Evolutionary conservation across 345 rosid species (phyloP).

Genomic region (Linum trigynum): DNA sequence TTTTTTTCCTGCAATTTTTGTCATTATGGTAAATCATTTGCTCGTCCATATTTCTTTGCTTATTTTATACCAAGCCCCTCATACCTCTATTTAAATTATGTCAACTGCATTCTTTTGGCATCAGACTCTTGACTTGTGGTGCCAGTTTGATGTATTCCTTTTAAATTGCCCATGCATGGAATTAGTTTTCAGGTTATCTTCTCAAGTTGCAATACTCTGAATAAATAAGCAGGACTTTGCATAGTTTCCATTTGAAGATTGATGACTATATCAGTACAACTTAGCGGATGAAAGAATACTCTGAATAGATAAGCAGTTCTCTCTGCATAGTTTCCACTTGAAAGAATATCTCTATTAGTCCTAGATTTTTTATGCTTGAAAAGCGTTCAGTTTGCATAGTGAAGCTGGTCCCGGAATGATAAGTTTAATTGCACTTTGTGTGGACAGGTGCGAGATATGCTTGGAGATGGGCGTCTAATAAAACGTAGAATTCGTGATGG

Average conservation of each 20-base stretch:
- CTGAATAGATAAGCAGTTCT: neutral
- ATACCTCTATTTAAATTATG: no score
- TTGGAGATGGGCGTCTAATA: conserved; percentile 93
- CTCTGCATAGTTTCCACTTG: neutral
- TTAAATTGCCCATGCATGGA: no score
- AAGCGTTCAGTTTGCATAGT: neutral
- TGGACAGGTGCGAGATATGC: conserved; percentile 87
- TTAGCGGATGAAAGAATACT: neutral
- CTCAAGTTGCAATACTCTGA: neutral
- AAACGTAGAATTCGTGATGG: conserved; percentile 88
- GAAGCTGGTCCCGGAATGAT: no score
- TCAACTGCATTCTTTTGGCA: no score
- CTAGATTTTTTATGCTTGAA: neutral
- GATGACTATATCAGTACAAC: no score
- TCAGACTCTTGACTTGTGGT: no score
- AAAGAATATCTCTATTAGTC: neutral
- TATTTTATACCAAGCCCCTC: no score
- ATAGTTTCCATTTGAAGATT: neutral
- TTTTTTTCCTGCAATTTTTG: no score
- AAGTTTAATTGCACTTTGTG: neutral
- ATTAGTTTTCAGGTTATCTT: neutral
- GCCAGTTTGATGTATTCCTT: no score
- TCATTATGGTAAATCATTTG: no score
- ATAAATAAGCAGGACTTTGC: neutral
- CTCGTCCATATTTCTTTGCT: no score